These are phyloP conservation scores for Camelina laxa DNA, from an alignment of 345 rosid genomes.

Conservation along the genomic window DNA sequence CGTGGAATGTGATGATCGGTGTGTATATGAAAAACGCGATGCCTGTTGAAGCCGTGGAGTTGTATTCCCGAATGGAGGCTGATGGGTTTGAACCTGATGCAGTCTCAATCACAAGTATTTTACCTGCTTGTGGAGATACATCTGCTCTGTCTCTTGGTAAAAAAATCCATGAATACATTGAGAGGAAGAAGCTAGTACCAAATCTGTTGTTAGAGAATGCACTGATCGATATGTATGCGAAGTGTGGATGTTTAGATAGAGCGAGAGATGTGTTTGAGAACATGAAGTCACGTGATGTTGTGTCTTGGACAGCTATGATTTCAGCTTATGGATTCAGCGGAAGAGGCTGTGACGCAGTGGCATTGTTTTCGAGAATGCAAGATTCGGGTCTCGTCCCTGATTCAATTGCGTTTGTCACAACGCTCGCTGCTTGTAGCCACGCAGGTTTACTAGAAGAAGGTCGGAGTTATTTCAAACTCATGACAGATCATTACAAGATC, in stretches of 20 bases:
- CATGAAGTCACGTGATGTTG: conserved; percentile 65
- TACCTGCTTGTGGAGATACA: conserved; percentile 81
- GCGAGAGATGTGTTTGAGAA: conserved; percentile 62
- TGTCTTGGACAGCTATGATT: conserved; percentile 81
- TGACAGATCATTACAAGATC: conserved; percentile 56
- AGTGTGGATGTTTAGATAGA: conserved; percentile 67
- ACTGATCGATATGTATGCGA: conserved; percentile 74
- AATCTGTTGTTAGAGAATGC: conserved; percentile 76
- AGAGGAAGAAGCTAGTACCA: conserved; percentile 58
- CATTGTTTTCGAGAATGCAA: conserved; percentile 62
- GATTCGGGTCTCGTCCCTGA: conserved; percentile 65
- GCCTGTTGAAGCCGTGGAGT: conserved; percentile 66
- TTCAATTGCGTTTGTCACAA: conserved; percentile 73
- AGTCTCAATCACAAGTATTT: conserved; percentile 62
- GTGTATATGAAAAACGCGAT: conserved; percentile 61
- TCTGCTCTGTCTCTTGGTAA: conserved; percentile 65
- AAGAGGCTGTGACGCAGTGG: conserved; percentile 59
- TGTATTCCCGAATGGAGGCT: conserved; percentile 58
- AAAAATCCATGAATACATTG: conserved; percentile 51
- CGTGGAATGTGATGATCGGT: conserved; percentile 84
- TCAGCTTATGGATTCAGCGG: conserved; percentile 78
- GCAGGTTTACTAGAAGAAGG: conserved; percentile 72
- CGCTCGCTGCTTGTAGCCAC: conserved; percentile 80
- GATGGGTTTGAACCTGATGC: conserved; percentile 66
- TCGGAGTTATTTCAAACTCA: conserved; percentile 50